Evolutionary conservation across 164 flowering plant genomes (phyloP).

Genomic region (Chloranthus sessilifolius): DNA sequence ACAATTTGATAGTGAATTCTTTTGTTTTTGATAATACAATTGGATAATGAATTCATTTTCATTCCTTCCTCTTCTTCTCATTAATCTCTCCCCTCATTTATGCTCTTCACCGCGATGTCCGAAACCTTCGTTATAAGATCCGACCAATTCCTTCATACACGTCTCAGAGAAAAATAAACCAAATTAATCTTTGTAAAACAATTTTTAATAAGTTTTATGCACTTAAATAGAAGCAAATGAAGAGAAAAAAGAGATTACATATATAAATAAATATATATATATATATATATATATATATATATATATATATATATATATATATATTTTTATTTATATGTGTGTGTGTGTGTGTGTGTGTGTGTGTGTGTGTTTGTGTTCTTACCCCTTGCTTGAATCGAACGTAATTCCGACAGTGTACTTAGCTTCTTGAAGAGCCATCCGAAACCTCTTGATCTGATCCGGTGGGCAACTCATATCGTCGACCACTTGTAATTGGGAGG

Average conservation of each 20-base stretch:
- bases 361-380: neutral
- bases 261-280: neutral
- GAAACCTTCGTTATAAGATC: constrained; percentile 32
- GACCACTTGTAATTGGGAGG: constrained; percentile 46
- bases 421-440: constrained; percentile 52
- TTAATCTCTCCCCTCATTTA: constrained; percentile 14
- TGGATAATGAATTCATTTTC: neutral
- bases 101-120: constrained; percentile 24
- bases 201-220: neutral
- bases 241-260: neutral
- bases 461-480: constrained; percentile 20
- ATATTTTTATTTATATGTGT: neutral
- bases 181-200: neutral
- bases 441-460: constrained; percentile 31
- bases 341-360: neutral
- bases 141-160: constrained; percentile 36
- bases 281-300: neutral
- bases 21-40: too few relatives aligned
- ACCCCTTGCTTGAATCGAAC: constrained; percentile 52
- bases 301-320: neutral
- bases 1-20: too few relatives aligned
- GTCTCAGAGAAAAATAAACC: neutral
- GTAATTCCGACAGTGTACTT: constrained; percentile 54
- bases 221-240: neutral
- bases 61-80: constrained; percentile 4